Evolutionary conservation across 345 rosid genomes (phyloP).

Genomic region (Citrus mangshanensis): DNA sequence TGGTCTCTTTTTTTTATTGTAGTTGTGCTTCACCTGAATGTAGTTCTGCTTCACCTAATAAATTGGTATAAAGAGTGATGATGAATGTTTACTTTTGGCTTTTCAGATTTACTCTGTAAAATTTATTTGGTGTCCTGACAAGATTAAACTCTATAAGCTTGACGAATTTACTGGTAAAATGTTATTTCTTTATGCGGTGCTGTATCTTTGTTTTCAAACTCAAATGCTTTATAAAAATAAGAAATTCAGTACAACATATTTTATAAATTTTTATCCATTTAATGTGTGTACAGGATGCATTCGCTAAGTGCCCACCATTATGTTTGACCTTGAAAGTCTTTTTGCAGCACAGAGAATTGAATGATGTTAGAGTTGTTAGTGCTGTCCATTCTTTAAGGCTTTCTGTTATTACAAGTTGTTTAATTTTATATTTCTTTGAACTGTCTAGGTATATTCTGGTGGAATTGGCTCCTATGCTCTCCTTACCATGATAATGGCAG

Average conservation of each 20-base stretch:
- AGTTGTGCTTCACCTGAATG: background rate
- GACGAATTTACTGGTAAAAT: background rate
- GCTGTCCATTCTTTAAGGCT: background rate
- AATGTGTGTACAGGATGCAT: conserved; percentile 45
- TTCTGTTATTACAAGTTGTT: background rate
- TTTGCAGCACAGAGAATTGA: conserved; percentile 90
- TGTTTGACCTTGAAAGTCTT: conserved; percentile 89
- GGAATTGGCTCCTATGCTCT: conserved; percentile 95
- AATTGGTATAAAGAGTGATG: background rate
- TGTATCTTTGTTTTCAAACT: background rate
- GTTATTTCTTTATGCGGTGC: background rate
- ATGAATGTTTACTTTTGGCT: background rate
- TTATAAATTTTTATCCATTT: background rate
- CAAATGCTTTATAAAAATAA: no score
- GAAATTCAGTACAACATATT: background rate
- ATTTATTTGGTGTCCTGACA: background rate
- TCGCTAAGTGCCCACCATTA: conserved; percentile 67
- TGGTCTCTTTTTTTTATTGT: background rate
- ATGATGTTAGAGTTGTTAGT: conserved; percentile 58
- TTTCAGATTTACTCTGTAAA: background rate
- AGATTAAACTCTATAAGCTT: background rate
- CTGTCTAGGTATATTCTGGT: conserved; percentile 80
- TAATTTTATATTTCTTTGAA: conserved; percentile 23
- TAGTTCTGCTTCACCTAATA: background rate
- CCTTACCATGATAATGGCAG: conserved; percentile 79